Percentiles rank a stretch among this genome's conserved stretches.
phyloP scores from a whole-genome alignment of 306 rosid species.

The Citrullus colocynthis region DNA sequence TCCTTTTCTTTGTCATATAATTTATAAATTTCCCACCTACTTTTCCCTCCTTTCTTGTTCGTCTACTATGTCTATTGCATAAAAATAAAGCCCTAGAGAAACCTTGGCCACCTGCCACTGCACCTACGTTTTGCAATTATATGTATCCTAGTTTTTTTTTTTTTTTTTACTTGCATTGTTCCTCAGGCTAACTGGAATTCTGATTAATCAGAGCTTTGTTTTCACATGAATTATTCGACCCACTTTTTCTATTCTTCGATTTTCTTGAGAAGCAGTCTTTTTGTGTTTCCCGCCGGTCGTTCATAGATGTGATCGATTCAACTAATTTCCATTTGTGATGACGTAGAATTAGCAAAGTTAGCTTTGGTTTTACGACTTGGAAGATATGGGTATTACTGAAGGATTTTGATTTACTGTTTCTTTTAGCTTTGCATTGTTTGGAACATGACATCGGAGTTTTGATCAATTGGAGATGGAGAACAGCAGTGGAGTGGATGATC shows the following conservation, averaged over 20 bases:
- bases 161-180: not conserved
- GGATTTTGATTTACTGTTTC: not conserved
- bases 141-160: not conserved
- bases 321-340: not conserved
- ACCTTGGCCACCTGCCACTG: not conserved
- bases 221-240: not conserved
- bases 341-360: not conserved
- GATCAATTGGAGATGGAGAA: conserved; percentile 52
- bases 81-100: conserved; percentile 29
- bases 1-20: not conserved
- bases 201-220: conserved; percentile 5
- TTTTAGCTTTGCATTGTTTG: not conserved
- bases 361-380: not conserved
- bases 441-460: conserved; percentile 16
- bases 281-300: not conserved
- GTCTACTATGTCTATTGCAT: not conserved
- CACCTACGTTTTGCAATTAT: not conserved
- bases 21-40: not conserved
- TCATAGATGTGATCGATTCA: conserved; percentile 2
- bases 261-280: not conserved
- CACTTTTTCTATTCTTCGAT: not conserved
- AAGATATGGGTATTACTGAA: not conserved
- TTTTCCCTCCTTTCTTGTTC: not conserved
- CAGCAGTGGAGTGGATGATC: conserved; percentile 60
- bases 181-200: conserved; percentile 9